phyloP scores from a whole-genome alignment of 2,329 filamentous ascomycete species.

The Botrytis sinoallii region DNA sequence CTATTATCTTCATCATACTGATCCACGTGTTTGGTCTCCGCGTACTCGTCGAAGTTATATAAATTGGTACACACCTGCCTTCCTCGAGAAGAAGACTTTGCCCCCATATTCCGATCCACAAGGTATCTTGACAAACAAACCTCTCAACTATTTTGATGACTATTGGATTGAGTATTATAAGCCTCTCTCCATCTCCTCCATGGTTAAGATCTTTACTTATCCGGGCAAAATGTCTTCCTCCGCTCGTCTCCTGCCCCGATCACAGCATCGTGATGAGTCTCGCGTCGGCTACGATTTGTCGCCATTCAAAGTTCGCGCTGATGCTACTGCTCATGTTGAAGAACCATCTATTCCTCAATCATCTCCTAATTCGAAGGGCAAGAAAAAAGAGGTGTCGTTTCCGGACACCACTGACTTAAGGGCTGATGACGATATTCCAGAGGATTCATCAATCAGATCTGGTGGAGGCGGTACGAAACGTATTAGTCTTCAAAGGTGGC shows the following conservation, averaged over 20 bases:
- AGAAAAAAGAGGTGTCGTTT: conserved; percentile 67
- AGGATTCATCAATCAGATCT: conserved; percentile 41
- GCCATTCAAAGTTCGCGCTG: conserved; percentile 77
- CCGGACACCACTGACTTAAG: conserved; percentile 43
- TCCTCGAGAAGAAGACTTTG: conserved; percentile 58
- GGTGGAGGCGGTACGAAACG: conserved; percentile 43
- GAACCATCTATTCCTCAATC: conserved; percentile 44
- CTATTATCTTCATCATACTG: conserved; percentile 90
- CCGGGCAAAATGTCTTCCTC: conserved; percentile 77
- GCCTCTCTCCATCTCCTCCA: conserved; percentile 80
- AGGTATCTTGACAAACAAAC: conserved; percentile 27
- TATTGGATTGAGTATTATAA: conserved; percentile 98
- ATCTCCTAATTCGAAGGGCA: conserved; percentile 1
- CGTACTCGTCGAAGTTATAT: conserved; percentile 71
- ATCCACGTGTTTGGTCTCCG: conserved; percentile 71
- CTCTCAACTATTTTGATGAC: conserved; percentile 67
- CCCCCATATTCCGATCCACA: conserved; percentile 28
- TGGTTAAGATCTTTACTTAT: conserved; percentile 88
- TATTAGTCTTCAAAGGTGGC: conserved; percentile 59
- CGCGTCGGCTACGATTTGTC: conserved; percentile 66
- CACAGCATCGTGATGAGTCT: conserved; percentile 66
- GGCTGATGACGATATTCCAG: conserved; percentile 43
- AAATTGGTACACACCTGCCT: conserved; percentile 76
- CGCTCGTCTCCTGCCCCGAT: conserved; percentile 76
- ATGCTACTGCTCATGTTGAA: conserved; percentile 56